Percentiles rank a stretch among this genome's conserved stretches.
Evolutionary conservation across 805 yeast species (phyloP).

Genomic region (Blastobotrys americana): DNA sequence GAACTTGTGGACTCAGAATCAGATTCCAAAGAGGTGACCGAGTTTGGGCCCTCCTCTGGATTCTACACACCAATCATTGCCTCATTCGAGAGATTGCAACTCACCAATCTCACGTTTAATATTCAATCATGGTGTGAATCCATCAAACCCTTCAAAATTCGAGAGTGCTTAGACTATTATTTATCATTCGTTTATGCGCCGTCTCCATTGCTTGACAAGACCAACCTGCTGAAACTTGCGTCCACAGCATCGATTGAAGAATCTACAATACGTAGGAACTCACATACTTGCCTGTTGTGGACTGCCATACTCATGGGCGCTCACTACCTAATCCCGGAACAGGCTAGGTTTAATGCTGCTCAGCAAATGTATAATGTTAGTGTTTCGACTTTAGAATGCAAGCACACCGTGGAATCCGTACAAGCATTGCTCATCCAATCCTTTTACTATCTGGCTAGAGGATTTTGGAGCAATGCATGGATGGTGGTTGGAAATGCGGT

Average conservation of each 20-base stretch:
- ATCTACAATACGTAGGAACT: not conserved
- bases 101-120: not conserved
- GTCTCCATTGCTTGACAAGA: constrained; percentile 1
- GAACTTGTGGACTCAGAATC: not conserved
- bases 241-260: not conserved
- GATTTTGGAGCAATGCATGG: not conserved
- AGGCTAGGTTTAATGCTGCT: not conserved
- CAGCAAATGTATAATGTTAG: not conserved
- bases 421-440: not conserved
- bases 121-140: not conserved
- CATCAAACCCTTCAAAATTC: not conserved
- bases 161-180: not conserved
- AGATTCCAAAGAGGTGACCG: not conserved
- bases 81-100: constrained; percentile 1
- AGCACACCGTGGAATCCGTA: constrained; percentile 1
- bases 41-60: not conserved
- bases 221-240: not conserved
- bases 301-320: not conserved
- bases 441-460: not conserved
- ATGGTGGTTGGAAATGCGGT: not conserved
- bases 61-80: not conserved
- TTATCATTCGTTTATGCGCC: not conserved
- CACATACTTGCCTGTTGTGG: constrained; percentile 1
- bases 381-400: not conserved
- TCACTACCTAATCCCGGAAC: not conserved